Conservation (phyloP, 805 yeast genomes). For the Blastobotrys peoriensis region DNA sequence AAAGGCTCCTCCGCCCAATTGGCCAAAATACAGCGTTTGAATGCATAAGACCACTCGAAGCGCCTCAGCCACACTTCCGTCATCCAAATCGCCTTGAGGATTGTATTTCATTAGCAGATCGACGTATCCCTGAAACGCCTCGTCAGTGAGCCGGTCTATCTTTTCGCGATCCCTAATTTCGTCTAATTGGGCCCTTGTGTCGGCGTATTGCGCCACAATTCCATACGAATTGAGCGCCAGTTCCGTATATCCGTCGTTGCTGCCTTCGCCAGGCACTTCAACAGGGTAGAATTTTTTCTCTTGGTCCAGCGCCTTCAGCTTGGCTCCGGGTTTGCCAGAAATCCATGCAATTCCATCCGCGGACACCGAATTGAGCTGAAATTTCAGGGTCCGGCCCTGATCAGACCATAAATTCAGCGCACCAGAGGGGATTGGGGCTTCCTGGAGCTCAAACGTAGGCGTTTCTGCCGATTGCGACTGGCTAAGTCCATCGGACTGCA, state of each 20-base stretch:
- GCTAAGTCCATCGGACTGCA: too few species aligned
- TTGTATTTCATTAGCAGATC: slow-evolving; percentile 3
- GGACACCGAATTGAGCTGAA: slow-evolving; percentile 17
- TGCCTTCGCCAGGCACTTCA: slow-evolving; percentile 12
- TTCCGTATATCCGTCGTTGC: slow-evolving; percentile 12
- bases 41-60: slow-evolving; percentile 19
- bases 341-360: slow-evolving; percentile 27
- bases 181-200: slow-evolving; percentile 1
- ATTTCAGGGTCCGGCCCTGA: slow-evolving; percentile 24
- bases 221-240: slow-evolving; percentile 15
- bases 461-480: too few species aligned
- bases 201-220: slow-evolving; percentile 6
- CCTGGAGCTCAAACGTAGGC: slow-evolving; percentile 10
- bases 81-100: slow-evolving; percentile 2
- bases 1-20: slow-evolving; percentile 11
- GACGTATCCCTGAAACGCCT: slow-evolving; percentile 6
- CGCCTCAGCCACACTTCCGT: slow-evolving; percentile 17
- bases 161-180: slow-evolving; percentile 3
- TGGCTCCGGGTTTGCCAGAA: slow-evolving; percentile 2
- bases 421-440: slow-evolving; percentile 26
- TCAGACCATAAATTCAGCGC: slow-evolving; percentile 18
- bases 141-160: slow-evolving; percentile 6
- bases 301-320: slow-evolving; percentile 10
- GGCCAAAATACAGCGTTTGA: slow-evolving; percentile 18
- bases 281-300: slow-evolving; percentile 20